These are phyloP conservation scores for Cyphellophora europaea DNA, from an alignment of 2,329 filamentous ascomycete species.

Conservation along the genomic window DNA sequence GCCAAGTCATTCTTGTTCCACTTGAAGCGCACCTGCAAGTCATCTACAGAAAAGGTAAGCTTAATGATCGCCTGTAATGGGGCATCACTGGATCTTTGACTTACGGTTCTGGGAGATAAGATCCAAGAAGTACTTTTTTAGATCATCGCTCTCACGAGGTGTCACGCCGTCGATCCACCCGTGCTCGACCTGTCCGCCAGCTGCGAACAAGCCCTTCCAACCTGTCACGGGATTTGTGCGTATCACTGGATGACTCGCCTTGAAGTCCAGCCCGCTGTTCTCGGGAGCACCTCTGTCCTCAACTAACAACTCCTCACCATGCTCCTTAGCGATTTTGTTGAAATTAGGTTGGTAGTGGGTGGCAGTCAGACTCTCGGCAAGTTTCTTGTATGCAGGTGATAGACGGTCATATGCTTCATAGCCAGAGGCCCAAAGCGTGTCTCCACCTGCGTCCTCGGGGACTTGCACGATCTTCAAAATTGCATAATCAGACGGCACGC, in stretches of 20 bases:
- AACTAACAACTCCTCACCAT: conserved; percentile 22
- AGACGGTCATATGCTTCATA: conserved; percentile 60
- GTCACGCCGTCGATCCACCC: conserved; percentile 25
- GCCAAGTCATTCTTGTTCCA: conserved; percentile 39
- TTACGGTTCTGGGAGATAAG: conserved; percentile 31
- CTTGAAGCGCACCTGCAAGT: conserved; percentile 29
- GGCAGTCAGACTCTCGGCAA: conserved; percentile 31
- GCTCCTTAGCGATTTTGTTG: conserved; percentile 22
- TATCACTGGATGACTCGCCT: conserved; percentile 42
- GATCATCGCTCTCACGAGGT: conserved; percentile 23
- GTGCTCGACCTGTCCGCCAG: conserved; percentile 22
- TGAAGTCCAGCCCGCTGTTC: conserved; percentile 41
- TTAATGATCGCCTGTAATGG: too few species aligned
- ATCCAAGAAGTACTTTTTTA: conserved; percentile 24
- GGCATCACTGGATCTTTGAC: too few species aligned
- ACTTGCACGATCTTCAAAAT: conserved; percentile 48
- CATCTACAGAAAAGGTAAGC: too few species aligned
- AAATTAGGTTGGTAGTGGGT: conserved; percentile 25
- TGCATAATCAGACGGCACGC: conserved; percentile 54
- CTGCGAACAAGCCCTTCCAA: conserved; percentile 42
- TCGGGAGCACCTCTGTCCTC: conserved; percentile 41
- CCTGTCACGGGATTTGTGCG: conserved; percentile 56
- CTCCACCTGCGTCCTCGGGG: conserved; percentile 41
- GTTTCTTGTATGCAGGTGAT: conserved; percentile 36
- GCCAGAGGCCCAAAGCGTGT: conserved; percentile 59